phyloP scores from a whole-genome alignment of 306 rosid species.

The Adenanthera pavonina region DNA sequence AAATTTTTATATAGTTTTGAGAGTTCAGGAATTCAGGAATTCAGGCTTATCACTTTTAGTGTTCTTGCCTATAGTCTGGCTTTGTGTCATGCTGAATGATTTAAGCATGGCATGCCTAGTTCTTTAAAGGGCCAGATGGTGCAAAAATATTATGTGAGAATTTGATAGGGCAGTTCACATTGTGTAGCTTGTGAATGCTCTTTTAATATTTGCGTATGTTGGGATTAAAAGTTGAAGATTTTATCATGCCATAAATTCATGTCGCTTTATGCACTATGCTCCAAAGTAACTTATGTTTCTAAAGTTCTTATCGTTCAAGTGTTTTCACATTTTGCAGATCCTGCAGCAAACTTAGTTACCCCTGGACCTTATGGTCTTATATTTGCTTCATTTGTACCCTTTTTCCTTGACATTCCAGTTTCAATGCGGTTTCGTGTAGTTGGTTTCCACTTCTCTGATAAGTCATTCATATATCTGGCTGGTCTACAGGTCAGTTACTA shows the following conservation, averaged over 20 bases:
- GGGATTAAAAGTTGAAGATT: slow-evolving; percentile 12
- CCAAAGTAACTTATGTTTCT: slow-evolving; percentile 13
- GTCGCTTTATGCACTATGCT: slow-evolving; percentile 18
- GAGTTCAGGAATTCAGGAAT: not conserved
- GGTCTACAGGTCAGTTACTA: slow-evolving; percentile 81
- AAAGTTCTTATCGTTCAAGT: slow-evolving; percentile 31
- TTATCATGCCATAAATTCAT: slow-evolving; percentile 25
- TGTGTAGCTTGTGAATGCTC: slow-evolving; percentile 22
- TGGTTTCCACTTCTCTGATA: slow-evolving; percentile 85
- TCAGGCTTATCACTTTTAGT: not conserved
- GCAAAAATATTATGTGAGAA: slow-evolving; percentile 19
- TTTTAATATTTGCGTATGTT: not conserved
- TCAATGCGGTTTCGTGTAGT: slow-evolving; percentile 83
- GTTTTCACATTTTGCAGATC: slow-evolving; percentile 66
- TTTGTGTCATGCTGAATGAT: slow-evolving; percentile 18
- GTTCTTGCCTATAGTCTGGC: not conserved
- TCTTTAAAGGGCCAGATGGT: slow-evolving; percentile 23
- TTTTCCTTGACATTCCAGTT: slow-evolving; percentile 97
- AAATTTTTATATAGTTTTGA: not conserved
- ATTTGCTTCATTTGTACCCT: slow-evolving; percentile 94
- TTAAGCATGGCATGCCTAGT: not conserved
- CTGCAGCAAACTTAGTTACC: slow-evolving; percentile 67
- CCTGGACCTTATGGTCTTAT: slow-evolving; percentile 98
- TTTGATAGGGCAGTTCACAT: slow-evolving; percentile 16
- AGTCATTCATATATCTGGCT: slow-evolving; percentile 92